A percentile compares a stretch with the other conserved stretches of the same genome.
Evolutionary conservation across 176 grass and related monocot genomes (phyloP).

Genomic region (Carex littledalei): DNA sequence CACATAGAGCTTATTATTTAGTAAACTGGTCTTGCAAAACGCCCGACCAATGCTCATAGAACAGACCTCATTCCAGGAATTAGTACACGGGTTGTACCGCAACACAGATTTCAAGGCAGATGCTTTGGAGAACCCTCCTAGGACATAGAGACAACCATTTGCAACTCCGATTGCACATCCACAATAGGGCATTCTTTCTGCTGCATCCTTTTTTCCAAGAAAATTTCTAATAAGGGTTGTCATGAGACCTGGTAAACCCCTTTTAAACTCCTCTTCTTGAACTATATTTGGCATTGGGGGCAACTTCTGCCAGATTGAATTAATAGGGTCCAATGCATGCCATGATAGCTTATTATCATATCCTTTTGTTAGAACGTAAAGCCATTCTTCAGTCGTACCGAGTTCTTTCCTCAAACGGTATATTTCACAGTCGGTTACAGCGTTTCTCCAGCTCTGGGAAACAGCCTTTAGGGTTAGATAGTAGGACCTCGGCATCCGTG

Average conservation of each 20-base stretch:
- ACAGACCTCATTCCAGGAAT: conserved; percentile 62
- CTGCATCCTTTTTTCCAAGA: conserved; percentile 37
- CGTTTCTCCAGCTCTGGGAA: conserved; percentile 51
- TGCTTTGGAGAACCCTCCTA: conserved; percentile 58
- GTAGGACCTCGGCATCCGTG: conserved; percentile 36
- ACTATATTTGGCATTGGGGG: conserved; percentile 48
- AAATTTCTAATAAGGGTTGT: conserved; percentile 50
- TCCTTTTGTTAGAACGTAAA: conserved; percentile 46
- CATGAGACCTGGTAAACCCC: conserved; percentile 33
- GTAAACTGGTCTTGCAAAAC: conserved; percentile 58
- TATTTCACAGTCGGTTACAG: conserved; percentile 30
- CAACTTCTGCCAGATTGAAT: conserved; percentile 50
- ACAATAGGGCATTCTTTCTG: conserved; percentile 35
- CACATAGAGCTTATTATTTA: conserved; percentile 79
- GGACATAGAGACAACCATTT: conserved; percentile 56
- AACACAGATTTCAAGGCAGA: conserved; percentile 47
- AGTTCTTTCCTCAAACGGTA: conserved; percentile 53
- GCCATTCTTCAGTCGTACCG: conserved; percentile 43
- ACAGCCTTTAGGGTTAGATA: conserved; percentile 51
- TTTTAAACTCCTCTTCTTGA: conserved; percentile 32
- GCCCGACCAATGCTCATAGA: conserved; percentile 52
- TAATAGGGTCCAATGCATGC: conserved; percentile 59
- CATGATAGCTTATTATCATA: conserved; percentile 37
- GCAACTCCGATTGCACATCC: conserved; percentile 39
- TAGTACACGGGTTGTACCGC: conserved; percentile 59